Conservation (phyloP, 2,329 filamentous ascomycete genomes). For the Zalaria sp. region DNA sequence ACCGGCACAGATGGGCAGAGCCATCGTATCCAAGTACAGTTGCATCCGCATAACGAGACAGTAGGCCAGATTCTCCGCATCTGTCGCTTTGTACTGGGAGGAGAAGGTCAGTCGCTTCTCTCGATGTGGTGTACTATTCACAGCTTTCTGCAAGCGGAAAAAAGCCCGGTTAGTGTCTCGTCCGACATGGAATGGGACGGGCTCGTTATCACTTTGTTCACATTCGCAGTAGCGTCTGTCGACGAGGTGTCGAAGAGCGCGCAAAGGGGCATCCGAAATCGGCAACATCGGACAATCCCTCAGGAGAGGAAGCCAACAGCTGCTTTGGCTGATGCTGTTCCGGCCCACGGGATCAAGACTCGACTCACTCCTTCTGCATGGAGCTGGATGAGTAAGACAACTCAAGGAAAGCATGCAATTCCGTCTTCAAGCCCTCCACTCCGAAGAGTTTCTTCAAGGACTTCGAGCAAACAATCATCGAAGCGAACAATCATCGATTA, state of each 20-base stretch:
- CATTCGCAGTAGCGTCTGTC: slow-evolving; percentile 6
- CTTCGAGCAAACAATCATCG: too few relatives aligned
- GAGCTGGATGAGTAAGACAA: too few relatives aligned
- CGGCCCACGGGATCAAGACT: too few relatives aligned
- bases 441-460: too few relatives aligned
- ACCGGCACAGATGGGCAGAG: slow-evolving; percentile 10
- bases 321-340: too few relatives aligned
- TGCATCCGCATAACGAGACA: slow-evolving; percentile 11
- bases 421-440: too few relatives aligned
- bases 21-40: slow-evolving; percentile 14
- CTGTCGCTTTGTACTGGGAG: slow-evolving; percentile 13
- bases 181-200: slow-evolving; percentile 5
- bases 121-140: slow-evolving; percentile 14
- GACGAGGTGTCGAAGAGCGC: background rate
- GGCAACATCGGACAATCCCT: background rate
- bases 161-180: background rate
- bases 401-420: too few relatives aligned
- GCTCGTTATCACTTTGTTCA: slow-evolving; percentile 5
- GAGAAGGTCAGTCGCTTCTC: slow-evolving; percentile 10
- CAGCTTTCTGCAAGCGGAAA: background rate
- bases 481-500: slow-evolving; percentile 2
- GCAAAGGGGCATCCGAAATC: slow-evolving; percentile 1
- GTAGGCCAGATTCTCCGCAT: slow-evolving; percentile 13
- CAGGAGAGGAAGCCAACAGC: too few relatives aligned
- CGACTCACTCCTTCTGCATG: too few relatives aligned